phyloP scores from a whole-genome alignment of 139 green algal species.

The Klebsormidium nitens region DNA sequence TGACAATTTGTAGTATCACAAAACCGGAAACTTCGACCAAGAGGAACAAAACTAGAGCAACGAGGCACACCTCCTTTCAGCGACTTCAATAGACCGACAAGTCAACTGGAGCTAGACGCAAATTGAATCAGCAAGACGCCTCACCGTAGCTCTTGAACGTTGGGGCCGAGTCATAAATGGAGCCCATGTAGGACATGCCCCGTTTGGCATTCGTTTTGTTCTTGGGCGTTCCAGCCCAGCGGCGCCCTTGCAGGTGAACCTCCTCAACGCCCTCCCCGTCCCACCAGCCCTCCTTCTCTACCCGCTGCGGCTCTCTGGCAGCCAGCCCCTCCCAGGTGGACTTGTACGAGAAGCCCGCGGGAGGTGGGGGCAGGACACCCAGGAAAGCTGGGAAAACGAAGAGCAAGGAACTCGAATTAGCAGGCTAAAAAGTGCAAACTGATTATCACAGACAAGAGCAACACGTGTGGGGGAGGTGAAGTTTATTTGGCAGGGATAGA shows the following conservation, averaged over 20 bases:
- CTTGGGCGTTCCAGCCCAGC: constrained; percentile 33
- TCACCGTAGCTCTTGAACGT: constrained; percentile 40
- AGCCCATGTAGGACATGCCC: constrained; percentile 2
- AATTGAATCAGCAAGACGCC: too few species aligned
- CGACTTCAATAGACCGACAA: too few species aligned
- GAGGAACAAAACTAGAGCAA: too few species aligned
- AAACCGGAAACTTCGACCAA: too few species aligned
- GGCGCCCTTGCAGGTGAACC: constrained; percentile 22
- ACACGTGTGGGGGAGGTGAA: too few species aligned
- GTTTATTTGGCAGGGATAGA: too few species aligned
- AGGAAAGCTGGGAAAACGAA: constrained; percentile 18
- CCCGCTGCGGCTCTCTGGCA: constrained; percentile 4
- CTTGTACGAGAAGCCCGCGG: neutral
- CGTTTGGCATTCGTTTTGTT: constrained; percentile 14
- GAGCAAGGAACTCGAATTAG: too few species aligned
- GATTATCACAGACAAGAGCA: too few species aligned
- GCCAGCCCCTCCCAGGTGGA: constrained; percentile 16
- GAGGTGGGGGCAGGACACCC: neutral
- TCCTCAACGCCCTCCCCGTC: constrained; percentile 17
- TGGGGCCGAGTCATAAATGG: constrained; percentile 30
- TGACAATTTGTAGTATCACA: too few species aligned
- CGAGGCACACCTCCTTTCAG: too few species aligned
- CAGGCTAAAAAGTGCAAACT: too few species aligned
- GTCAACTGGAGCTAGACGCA: too few species aligned
- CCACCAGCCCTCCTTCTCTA: constrained; percentile 32